phyloP scores from a whole-genome alignment of 257 asterid species.

The Penstemon barbatus region DNA sequence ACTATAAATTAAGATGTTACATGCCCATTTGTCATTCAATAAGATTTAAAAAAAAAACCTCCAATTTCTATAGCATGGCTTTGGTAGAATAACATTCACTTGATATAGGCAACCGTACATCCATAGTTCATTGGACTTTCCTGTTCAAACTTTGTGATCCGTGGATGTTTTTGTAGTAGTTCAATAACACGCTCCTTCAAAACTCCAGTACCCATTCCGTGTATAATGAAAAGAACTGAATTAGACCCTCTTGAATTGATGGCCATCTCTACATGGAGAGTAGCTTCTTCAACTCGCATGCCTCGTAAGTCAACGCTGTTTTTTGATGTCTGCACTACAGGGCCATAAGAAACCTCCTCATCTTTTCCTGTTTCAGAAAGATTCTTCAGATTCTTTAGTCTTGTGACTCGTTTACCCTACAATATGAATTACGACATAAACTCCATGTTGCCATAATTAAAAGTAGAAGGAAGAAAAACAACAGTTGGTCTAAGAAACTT shows the following conservation, averaged over 20 bases:
- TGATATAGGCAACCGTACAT: conserved; percentile 84
- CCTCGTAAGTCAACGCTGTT: conserved; percentile 83
- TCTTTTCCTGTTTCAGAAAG: conserved; percentile 43
- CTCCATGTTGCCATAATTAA: conserved; percentile 5
- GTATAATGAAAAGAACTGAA: conserved; percentile 79
- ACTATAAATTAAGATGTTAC: neutral
- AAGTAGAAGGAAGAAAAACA: neutral
- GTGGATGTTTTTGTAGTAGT: conserved; percentile 62
- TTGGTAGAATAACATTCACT: conserved; percentile 38
- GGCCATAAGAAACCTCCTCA: conserved; percentile 52
- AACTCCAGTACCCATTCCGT: conserved; percentile 94
- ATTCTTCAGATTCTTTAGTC: conserved; percentile 55
- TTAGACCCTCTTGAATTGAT: conserved; percentile 57
- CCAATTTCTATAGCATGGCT: too few relatives aligned
- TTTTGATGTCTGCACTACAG: conserved; percentile 72
- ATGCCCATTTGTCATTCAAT: neutral
- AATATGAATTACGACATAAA: conserved; percentile 15
- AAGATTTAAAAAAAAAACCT: too few relatives aligned
- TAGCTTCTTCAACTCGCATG: conserved; percentile 85
- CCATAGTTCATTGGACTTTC: conserved; percentile 83
- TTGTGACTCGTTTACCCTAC: conserved; percentile 51
- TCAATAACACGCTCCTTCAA: conserved; percentile 68
- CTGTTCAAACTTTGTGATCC: conserved; percentile 77
- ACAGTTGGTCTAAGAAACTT: neutral
- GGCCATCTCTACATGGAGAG: conserved; percentile 59